phyloP scores from a whole-genome alignment of 345 rosid species.

The Lepidium aucheri region DNA sequence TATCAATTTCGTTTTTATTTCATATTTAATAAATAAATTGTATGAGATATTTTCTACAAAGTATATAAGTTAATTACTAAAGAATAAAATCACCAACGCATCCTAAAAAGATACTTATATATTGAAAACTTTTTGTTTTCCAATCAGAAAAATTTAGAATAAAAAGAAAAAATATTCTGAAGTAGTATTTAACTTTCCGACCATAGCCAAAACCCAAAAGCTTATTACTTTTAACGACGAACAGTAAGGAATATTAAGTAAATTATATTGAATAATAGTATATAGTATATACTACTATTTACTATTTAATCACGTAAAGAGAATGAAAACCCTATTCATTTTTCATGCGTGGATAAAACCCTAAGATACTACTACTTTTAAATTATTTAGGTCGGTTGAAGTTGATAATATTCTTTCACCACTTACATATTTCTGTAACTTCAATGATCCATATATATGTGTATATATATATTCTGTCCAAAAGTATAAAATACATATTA shows the following conservation, averaged over 20 bases:
- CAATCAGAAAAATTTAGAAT: constrained; percentile 17
- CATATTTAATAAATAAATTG: not conserved
- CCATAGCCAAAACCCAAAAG: constrained; percentile 3
- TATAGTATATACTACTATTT: not conserved
- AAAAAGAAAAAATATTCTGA: constrained; percentile 7
- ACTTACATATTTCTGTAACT: not conserved
- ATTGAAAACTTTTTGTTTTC: not conserved
- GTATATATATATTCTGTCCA: no score
- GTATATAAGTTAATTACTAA: not conserved
- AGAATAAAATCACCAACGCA: not conserved
- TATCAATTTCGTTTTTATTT: not conserved
- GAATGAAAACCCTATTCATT: not conserved
- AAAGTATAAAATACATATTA: no score
- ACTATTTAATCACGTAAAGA: not conserved
- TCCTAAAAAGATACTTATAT: not conserved
- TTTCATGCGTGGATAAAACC: not conserved
- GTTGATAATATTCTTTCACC: not conserved
- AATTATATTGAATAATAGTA: not conserved
- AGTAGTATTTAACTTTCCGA: constrained; percentile 12
- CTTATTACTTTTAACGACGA: not conserved
- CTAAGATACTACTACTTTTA: constrained; percentile 4
- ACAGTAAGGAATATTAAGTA: not conserved
- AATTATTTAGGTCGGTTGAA: constrained; percentile 7
- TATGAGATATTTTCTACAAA: not conserved
- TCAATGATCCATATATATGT: not conserved